Evolutionary conservation across 2,329 filamentous ascomycete genomes (phyloP).

Genomic region (Furcasterigmium furcatum): DNA sequence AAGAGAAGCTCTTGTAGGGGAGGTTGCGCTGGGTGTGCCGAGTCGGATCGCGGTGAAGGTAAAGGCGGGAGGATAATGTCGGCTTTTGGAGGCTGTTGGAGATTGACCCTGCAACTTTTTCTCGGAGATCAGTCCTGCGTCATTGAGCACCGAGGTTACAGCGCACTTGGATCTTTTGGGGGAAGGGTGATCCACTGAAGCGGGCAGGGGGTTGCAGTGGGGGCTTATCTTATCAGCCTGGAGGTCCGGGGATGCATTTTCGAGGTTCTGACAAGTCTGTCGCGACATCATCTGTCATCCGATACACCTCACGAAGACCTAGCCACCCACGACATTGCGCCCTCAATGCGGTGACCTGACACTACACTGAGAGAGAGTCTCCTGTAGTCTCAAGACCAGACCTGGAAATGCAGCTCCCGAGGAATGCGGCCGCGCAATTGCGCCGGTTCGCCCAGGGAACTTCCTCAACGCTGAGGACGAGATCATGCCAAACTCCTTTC

Average conservation of each 20-base stretch:
- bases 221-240: no score
- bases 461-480: background rate
- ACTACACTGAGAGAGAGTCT: no score
- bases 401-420: background rate
- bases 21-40: background rate
- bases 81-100: background rate
- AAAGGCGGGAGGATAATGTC: background rate
- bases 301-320: no score
- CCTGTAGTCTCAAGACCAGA: no score
- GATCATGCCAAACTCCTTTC: background rate
- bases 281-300: no score
- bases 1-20: background rate
- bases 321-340: no score
- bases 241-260: no score
- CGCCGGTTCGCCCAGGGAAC: background rate
- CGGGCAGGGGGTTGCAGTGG: no score
- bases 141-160: slow-evolving; percentile 7
- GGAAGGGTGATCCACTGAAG: no score
- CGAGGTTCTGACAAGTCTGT: no score
- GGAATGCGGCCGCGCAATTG: background rate
- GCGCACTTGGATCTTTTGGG: background rate
- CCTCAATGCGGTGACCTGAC: no score
- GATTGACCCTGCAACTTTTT: slow-evolving; percentile 2
- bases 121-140: slow-evolving; percentile 1
- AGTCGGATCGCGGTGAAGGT: background rate